These are phyloP conservation scores for Cyclotella baltica DNA, from an alignment of 108 stramenopile species.

Conservation along the genomic window DNA sequence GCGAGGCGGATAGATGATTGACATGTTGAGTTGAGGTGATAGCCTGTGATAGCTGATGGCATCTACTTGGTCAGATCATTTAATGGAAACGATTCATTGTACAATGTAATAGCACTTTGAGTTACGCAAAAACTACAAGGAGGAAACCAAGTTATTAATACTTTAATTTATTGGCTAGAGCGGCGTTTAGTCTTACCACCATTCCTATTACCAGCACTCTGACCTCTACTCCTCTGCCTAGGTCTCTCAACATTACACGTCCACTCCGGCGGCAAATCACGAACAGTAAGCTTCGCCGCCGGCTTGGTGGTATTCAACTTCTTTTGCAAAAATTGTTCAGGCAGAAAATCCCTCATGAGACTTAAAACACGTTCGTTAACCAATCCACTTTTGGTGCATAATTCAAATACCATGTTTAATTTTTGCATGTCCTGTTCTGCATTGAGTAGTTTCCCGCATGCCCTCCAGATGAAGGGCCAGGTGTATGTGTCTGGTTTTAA, in stretches of 20 bases:
- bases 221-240: conserved; percentile 9
- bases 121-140: no score
- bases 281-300: conserved; percentile 25
- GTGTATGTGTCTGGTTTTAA: conserved; percentile 45
- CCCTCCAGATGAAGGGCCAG: conserved; percentile 53
- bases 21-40: no score
- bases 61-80: no score
- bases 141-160: no score
- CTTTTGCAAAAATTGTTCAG: conserved; percentile 41
- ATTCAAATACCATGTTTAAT: conserved; percentile 47
- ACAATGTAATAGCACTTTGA: no score
- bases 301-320: conserved; percentile 31
- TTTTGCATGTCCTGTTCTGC: conserved; percentile 28
- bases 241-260: conserved; percentile 44
- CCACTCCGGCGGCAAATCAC: conserved; percentile 50
- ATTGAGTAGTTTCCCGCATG: conserved; percentile 40
- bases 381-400: conserved; percentile 28
- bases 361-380: conserved; percentile 46
- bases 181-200: no score
- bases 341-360: conserved; percentile 41
- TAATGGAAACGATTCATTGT: no score
- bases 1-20: no score
- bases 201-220: no score
- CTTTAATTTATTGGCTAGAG: no score
- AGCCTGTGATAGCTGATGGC: no score